Percentiles rank a stretch among this genome's conserved stretches.
Conservation (phyloP, 768 basidiomycete species). For the Tubosaeta sp. region DNA sequence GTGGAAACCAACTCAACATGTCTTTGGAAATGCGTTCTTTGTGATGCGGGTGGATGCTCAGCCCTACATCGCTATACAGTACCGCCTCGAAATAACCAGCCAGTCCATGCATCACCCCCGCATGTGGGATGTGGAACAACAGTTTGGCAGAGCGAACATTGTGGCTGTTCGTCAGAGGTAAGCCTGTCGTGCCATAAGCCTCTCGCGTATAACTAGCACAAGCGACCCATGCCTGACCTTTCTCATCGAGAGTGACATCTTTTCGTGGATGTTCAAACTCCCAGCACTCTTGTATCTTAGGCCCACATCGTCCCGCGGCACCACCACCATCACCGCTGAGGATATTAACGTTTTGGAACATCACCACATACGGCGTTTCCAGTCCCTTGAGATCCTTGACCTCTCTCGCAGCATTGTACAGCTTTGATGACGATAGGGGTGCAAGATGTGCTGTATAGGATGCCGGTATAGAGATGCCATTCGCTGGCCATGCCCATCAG, state of each 20-base stretch:
- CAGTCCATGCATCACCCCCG: slow-evolving; percentile 88
- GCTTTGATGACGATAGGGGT: slow-evolving; percentile 89
- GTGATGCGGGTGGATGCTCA: slow-evolving; percentile 91
- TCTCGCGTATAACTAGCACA: background rate
- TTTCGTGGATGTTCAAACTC: slow-evolving; percentile 91
- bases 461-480: slow-evolving; percentile 93
- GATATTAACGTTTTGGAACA: slow-evolving; percentile 93
- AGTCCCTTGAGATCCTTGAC: slow-evolving; percentile 64
- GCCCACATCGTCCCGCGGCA: slow-evolving; percentile 64
- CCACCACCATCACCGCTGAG: slow-evolving; percentile 73
- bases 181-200: slow-evolving; percentile 44
- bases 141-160: slow-evolving; percentile 85
- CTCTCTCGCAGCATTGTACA: slow-evolving; percentile 77
- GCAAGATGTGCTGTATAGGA: slow-evolving; percentile 95
- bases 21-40: slow-evolving; percentile 86
- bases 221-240: slow-evolving; percentile 43
- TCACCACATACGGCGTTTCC: slow-evolving; percentile 98
- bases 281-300: slow-evolving; percentile 93
- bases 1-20: slow-evolving; percentile 99
- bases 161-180: slow-evolving; percentile 94
- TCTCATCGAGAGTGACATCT: slow-evolving; percentile 68
- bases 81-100: slow-evolving; percentile 97
- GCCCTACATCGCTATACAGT: slow-evolving; percentile 82
- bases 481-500: slow-evolving; percentile 45
- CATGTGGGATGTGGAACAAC: slow-evolving; percentile 90